Base-by-base conservation (phyloP, 2,329 filamentous ascomycete species). In the Verticillium klebahnii region DNA sequence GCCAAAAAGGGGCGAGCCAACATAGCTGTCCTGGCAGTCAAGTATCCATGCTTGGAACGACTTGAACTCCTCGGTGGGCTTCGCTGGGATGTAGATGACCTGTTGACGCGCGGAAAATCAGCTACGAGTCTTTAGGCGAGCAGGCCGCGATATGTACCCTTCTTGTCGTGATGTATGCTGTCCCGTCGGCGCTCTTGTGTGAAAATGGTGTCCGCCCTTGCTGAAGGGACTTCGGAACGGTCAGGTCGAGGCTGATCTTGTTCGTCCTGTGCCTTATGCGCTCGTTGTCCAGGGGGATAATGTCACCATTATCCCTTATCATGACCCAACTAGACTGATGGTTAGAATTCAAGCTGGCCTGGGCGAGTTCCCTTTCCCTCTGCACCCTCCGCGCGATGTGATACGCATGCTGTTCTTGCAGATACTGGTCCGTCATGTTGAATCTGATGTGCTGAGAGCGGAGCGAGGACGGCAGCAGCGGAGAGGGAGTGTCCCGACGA, bases 1-100 rank as follows among this genome's bases (percentile, higher is more conserved):
- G 23, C 94, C 93, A 74, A 97, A 96, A 82, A 93, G 96, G 37
- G 94, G 93, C 2, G 93, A 91, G 36, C 89, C 88, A 64, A 96
- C 90, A 70, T 91, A 91, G 7, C 90, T 90, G 75, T 98, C 94
- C 75, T 91, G 86, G 55, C 96, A 85, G 72, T 94, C 93, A 66
- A 97, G 84, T 64, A 97, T 90, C 50, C 93, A 93, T 0, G 90
- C 88, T 52, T 92, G 92, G 76, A 98, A 97, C 58, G 93, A 97
- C 73, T 94, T 88, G 72, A 97, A 86, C 59, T 86, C 77, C 60
- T 82, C 79, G 19, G 89, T 90, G 5, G 88, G 83, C 62, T 86
- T 84, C 60, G 86, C 80, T 19, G 94, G 93, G 17, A 98, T 86
- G 74, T 97, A 98, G 67, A 98, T 89, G 67, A 98, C 83, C 90